Conservation (phyloP, 164 flowering plant species). For the Kalanchoe fedtschenkoi region DNA sequence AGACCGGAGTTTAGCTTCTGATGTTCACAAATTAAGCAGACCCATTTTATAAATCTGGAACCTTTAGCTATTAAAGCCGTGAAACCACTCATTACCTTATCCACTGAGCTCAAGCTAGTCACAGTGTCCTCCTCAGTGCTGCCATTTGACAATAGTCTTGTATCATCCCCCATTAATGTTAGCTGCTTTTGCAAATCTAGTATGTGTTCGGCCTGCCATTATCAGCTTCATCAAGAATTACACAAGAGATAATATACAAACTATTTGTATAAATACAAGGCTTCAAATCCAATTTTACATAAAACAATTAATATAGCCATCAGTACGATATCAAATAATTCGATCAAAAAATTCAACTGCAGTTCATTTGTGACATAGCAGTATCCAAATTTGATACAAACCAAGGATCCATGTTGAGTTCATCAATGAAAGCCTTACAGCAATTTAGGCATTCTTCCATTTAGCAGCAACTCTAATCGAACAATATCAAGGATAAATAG, state of each 20-base stretch:
- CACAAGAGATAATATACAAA: not conserved
- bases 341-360: not conserved
- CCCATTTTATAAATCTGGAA: not conserved
- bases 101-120: conserved; percentile 41
- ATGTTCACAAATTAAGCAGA: not conserved
- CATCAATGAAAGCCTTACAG: not conserved
- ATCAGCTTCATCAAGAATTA: not conserved
- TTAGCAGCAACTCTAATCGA: not conserved
- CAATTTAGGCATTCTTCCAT: not conserved
- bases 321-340: not conserved
- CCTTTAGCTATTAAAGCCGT: not conserved
- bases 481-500: not conserved
- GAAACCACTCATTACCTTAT: conserved; percentile 74
- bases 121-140: conserved; percentile 35
- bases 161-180: conserved; percentile 51
- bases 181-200: conserved; percentile 94
- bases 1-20: not conserved
- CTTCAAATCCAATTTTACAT: too few relatives aligned
- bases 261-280: too few relatives aligned
- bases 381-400: not conserved
- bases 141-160: conserved; percentile 43
- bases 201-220: conserved; percentile 71
- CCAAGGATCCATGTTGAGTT: not conserved
- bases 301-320: too few relatives aligned
- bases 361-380: not conserved